phyloP scores from a whole-genome alignment of 2,329 filamentous ascomycete species.

The Beauveria sp. region DNA sequence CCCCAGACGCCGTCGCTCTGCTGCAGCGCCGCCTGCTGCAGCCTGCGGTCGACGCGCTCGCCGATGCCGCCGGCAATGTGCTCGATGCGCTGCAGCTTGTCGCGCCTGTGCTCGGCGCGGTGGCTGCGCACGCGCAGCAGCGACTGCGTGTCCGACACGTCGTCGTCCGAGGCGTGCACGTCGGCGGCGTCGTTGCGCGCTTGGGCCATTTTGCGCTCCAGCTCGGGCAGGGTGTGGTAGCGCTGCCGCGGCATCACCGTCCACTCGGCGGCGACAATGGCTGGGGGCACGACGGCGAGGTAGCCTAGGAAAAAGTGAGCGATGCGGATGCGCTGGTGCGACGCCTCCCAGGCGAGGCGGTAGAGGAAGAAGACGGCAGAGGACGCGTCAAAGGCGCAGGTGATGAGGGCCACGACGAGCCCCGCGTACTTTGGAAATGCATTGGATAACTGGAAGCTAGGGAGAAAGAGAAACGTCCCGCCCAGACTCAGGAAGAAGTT shows the following conservation, averaged over 20 bases:
- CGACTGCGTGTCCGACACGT: slow-evolving; percentile 38
- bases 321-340: slow-evolving; percentile 24
- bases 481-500: slow-evolving; percentile 72
- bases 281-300: slow-evolving; percentile 27
- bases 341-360: slow-evolving; percentile 59
- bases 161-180: slow-evolving; percentile 46
- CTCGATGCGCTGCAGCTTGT: slow-evolving; percentile 55
- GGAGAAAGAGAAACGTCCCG: slow-evolving; percentile 75
- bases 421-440: slow-evolving; percentile 71
- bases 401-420: slow-evolving; percentile 71
- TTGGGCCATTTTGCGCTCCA: slow-evolving; percentile 32
- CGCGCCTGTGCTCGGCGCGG: slow-evolving; percentile 44
- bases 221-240: slow-evolving; percentile 31
- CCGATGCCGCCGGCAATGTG: slow-evolving; percentile 50
- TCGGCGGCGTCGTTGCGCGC: slow-evolving; percentile 30
- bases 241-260: slow-evolving; percentile 31
- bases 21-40: slow-evolving; percentile 45
- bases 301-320: slow-evolving; percentile 35
- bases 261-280: slow-evolving; percentile 30
- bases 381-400: slow-evolving; percentile 76
- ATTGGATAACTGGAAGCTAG: slow-evolving; percentile 78
- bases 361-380: slow-evolving; percentile 72
- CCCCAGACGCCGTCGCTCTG: slow-evolving; percentile 61
- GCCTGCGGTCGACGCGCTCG: slow-evolving; percentile 46
- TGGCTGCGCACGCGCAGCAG: slow-evolving; percentile 33